Percentiles rank a stretch among this genome's conserved stretches.
Conservation (phyloP, 2,329 filamentous ascomycete genomes). For the Fusarium ramigenum region DNA sequence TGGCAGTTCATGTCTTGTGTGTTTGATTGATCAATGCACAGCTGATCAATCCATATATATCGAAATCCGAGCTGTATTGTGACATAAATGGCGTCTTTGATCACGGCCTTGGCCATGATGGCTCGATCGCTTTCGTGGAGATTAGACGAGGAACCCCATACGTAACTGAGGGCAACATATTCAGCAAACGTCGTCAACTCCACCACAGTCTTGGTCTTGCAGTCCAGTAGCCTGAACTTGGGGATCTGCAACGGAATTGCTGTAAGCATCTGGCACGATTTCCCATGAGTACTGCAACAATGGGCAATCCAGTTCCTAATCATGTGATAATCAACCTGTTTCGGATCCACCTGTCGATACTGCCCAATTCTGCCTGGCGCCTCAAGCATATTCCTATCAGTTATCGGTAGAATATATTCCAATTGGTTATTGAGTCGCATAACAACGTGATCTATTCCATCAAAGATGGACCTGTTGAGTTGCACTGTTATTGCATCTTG, state of each 20-base stretch:
- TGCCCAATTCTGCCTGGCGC: too few relatives aligned
- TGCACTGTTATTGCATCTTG: background rate
- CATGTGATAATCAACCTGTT: accelerated
- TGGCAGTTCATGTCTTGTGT: background rate
- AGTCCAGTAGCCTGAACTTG: background rate
- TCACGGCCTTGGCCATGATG: background rate
- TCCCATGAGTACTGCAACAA: accelerated
- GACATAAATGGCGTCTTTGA: background rate
- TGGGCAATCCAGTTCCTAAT: background rate
- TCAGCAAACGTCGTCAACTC: accelerated
- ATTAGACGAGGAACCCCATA: background rate
- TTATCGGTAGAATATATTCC: too few relatives aligned
- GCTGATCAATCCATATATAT: background rate
- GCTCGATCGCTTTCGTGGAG: accelerated
- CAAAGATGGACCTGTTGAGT: background rate
- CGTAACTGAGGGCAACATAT: background rate
- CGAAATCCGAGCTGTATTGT: accelerated
- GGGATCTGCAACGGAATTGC: accelerated
- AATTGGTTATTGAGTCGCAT: too few relatives aligned
- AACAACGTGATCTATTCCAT: too few relatives aligned
- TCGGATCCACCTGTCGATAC: accelerated
- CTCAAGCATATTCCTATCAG: too few relatives aligned
- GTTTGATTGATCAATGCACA: background rate
- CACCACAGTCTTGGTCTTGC: accelerated
- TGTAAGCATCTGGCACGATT: background rate